Evolutionary conservation across 1,139 yeast genomes (phyloP).

Genomic region (Candida dubliniensis): DNA sequence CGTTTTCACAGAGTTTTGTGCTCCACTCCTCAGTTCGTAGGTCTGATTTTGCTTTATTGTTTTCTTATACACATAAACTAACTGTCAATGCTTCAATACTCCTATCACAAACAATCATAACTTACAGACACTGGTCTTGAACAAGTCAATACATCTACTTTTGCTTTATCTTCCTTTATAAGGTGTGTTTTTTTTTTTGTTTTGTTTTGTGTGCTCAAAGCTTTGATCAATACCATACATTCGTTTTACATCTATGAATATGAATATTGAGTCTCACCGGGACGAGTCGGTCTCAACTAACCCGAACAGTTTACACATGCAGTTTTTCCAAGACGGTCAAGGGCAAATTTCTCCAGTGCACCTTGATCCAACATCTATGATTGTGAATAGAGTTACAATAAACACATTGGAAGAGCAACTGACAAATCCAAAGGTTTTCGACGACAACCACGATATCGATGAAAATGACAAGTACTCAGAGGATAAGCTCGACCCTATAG

Average conservation of each 20-base stretch:
- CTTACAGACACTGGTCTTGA: too few relatives aligned
- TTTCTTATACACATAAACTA: too few relatives aligned
- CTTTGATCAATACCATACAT: too few relatives aligned
- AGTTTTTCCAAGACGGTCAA: conserved; percentile 1
- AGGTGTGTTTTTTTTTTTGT: not conserved
- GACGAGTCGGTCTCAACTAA: conserved; percentile 1
- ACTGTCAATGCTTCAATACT: too few relatives aligned
- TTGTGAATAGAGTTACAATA: conserved; percentile 1
- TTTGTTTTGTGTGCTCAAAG: too few relatives aligned
- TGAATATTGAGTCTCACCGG: not conserved
- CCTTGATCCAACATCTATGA: not conserved
- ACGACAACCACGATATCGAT: not conserved
- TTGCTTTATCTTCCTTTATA: too few relatives aligned
- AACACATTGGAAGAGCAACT: not conserved
- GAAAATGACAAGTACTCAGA: conserved; percentile 2
- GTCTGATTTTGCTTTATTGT: too few relatives aligned
- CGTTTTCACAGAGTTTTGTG: not conserved
- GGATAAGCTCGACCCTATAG: conserved; percentile 4
- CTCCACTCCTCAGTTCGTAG: too few relatives aligned
- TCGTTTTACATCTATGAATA: not conserved
- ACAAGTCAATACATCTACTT: too few relatives aligned
- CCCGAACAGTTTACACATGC: not conserved
- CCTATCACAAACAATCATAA: too few relatives aligned
- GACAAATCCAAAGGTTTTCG: not conserved
- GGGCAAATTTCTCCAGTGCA: not conserved